Base-by-base conservation (phyloP, 73 alveolate genomes). In the Loxodes magnus region DNA sequence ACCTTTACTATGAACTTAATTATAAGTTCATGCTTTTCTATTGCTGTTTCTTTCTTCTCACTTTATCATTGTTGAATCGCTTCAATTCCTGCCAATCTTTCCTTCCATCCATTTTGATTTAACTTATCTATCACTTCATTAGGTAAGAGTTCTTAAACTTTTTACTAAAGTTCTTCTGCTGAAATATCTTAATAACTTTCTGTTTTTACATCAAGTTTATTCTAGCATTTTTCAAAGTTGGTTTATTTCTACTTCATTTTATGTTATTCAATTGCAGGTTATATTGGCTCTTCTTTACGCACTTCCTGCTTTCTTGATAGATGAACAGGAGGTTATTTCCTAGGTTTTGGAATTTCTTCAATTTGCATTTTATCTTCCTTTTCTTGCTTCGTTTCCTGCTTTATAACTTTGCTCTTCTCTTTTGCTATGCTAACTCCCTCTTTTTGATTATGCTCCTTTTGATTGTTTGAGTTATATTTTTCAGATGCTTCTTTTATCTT, bases 41-140 rank as follows among this genome's bases (percentile, higher is more conserved):
- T 28, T 3, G 63, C 68, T n/a, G 59, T 35, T 43, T 70, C 66
- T 31, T 73, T 48, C 4, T 58, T 44, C 23, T 66, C 60, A 16
- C 35, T 23, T 12, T 68, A 2, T 63, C 79, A 34, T 15, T 39
- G 79, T 4, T 36, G 64, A 2, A 68, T 37, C 22, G 46, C 56
- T 17, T 64, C 51, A 25, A 56, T 49, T 0, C 79, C 89, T 24
- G 51, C 82, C 35, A 29, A 58, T 59, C 69, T 75, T n/a, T 59
- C 83, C 34, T 75, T 72, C 83, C 89, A 75, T 48, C 56, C 54
- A 2, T 71, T 64, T 15, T 69, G 74, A 42, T 68, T 78, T 27
- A 49, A 64, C 35, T 49, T 23, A 22, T 19, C 36, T 24, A 61
- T 52, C 33, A 28, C 35, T 2, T 19, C 69, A 14, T 67, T 4